Evolutionary conservation across 2,329 filamentous ascomycete genomes (phyloP), one percentile per base, ranked within the genome.

Genomic region (Fusarium luffae): DNA sequence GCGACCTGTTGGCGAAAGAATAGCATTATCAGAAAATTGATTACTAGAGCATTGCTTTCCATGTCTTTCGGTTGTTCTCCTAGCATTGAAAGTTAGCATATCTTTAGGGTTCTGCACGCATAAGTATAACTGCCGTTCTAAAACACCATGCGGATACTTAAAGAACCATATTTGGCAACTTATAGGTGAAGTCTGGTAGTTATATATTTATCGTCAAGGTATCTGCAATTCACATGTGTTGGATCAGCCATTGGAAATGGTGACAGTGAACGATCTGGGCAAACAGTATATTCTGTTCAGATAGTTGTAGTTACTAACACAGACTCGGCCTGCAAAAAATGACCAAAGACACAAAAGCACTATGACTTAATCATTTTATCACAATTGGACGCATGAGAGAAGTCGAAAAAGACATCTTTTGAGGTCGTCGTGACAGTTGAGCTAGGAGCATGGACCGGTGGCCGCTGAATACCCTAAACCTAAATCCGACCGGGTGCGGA

Each of bases 381-480:
- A 30, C 18, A 14, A 52, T 32, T 41, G 13, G 46, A 32, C 19
- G 9, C 27, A 7, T 13, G 10, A 18, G 13, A 43, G 21, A 14
- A 23, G 28, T 37, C n/a, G 18, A 34, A 19, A 25, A 28, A 54
- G 7, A 25, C 46, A 28, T 59, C 19, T 51, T 21, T 21, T 8
- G 41, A 25, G 32, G 59, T 34, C 9, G 32, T 18, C 27, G 23
- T 59, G 37, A 41, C 23, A 34, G 41, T 49, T 49, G n/a, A 54
- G 54, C 51, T 60, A 65, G 44, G 21, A 60, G n/a, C n/a, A 37
- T 49, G 44, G 37, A 21, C 34, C 47, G 28, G 37, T 66, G 57
- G n/a, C 37, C 47, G 42, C 44, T 50, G 41, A 10, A 60, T 59
- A 65, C 54, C 54, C 42, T 60, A 66, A 66, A 66, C 54, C 37